Evolutionary conservation across 306 rosid genomes (phyloP).

Genomic region (Cucurbita pepo): DNA sequence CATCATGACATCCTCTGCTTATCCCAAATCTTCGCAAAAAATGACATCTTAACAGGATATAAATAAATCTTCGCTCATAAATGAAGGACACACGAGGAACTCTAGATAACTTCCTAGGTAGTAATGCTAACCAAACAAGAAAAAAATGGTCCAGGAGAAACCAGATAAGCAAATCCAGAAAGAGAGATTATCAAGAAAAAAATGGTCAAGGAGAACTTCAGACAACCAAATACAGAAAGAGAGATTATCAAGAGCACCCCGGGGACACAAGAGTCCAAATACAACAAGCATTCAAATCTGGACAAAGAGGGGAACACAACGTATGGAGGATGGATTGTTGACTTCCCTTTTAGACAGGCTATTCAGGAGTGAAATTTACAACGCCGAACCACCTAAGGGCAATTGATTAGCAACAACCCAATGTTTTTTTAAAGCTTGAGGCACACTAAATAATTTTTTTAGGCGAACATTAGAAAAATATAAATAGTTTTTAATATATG

Average conservation of each 20-base stretch:
- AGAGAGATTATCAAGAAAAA: neutral
- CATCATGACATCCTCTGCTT: neutral
- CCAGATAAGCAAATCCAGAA: neutral
- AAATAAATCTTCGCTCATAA: neutral
- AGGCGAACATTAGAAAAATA: too few species aligned
- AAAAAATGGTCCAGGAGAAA: neutral
- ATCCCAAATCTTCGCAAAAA: neutral
- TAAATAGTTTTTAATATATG: too few species aligned
- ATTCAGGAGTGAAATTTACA: neutral
- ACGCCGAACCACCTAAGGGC: neutral
- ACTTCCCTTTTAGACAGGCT: neutral
- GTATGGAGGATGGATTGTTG: neutral
- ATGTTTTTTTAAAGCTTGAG: neutral
- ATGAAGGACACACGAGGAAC: neutral
- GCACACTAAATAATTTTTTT: neutral
- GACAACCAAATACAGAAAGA: neutral
- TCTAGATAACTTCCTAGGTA: neutral
- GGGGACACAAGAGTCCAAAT: neutral
- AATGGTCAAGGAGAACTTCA: neutral
- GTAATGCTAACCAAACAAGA: neutral
- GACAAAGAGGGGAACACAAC: neutral
- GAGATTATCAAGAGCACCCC: neutral
- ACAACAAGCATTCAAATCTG: neutral
- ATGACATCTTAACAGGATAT: neutral
- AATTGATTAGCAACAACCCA: neutral